A percentile compares a stretch with the other conserved stretches of the same genome.
These are phyloP conservation scores for Vigna nakashimae DNA, from an alignment of 306 rosid species.

Conservation along the genomic window DNA sequence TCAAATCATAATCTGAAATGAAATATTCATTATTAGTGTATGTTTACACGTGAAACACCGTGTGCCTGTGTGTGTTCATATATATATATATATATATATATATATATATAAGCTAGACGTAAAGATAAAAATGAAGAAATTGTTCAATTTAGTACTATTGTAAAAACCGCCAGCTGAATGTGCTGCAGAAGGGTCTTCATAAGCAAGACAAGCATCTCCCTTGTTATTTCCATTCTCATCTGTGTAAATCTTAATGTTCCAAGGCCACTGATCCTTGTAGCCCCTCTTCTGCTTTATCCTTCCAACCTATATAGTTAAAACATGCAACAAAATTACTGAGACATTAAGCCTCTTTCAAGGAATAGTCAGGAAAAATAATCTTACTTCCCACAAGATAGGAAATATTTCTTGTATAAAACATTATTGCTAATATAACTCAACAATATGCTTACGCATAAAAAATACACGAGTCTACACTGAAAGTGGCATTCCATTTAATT, in stretches of 20 bases:
- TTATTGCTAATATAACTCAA: neutral
- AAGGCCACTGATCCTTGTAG: conserved; percentile 99
- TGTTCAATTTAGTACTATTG: conserved; percentile 61
- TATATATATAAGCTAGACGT: neutral
- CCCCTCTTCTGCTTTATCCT: conserved; percentile 99
- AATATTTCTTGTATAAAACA: neutral
- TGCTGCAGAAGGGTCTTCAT: conserved; percentile 98
- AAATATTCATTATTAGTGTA: conserved; percentile 36
- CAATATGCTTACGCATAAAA: neutral
- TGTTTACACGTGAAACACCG: neutral
- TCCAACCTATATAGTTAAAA: conserved; percentile 70
- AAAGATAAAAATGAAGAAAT: neutral
- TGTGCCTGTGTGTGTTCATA: too few species aligned
- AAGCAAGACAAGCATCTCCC: conserved; percentile 92
- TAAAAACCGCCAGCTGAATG: conserved; percentile 94
- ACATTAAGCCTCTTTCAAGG: neutral
- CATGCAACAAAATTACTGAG: conserved; percentile 18
- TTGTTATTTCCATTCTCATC: conserved; percentile 93
- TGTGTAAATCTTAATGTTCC: conserved; percentile 88
- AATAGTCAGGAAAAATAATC: conserved; percentile 1
- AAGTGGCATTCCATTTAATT: neutral
- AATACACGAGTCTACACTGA: neutral
- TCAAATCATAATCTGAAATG: conserved; percentile 78
- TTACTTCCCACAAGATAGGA: neutral
- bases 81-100: too few species aligned